Conservation (phyloP, 441 rosid species). For the Adansonia rubrostipa region DNA sequence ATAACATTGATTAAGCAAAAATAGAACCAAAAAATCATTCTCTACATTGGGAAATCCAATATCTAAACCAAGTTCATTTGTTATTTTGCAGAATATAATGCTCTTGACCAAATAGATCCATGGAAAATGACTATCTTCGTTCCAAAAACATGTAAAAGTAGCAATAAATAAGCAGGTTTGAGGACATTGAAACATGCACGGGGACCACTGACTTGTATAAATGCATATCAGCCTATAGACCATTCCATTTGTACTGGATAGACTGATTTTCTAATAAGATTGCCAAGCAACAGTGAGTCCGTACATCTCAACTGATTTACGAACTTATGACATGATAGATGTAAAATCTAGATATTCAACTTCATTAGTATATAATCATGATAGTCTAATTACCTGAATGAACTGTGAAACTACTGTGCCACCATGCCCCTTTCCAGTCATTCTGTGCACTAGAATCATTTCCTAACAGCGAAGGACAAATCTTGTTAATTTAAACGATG, state of each 20-base stretch:
- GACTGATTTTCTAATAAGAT: neutral
- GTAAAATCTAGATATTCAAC: slow-evolving; percentile 8
- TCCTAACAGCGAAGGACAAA: slow-evolving; percentile 46
- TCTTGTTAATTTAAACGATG: slow-evolving; percentile 6
- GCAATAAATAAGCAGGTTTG: slow-evolving; percentile 4
- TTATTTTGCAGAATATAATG: neutral
- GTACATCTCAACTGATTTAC: neutral
- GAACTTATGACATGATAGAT: slow-evolving; percentile 9
- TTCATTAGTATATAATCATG: neutral
- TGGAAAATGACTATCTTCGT: neutral
- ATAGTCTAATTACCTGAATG: slow-evolving; percentile 59
- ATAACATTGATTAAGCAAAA: neutral
- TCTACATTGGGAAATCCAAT: neutral
- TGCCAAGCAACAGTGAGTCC: slow-evolving; percentile 14
- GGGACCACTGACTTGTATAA: slow-evolving; percentile 5
- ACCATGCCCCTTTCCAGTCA: slow-evolving; percentile 96
- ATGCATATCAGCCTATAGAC: neutral
- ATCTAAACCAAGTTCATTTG: slow-evolving; percentile 9
- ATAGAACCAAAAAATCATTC: neutral
- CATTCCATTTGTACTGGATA: neutral
- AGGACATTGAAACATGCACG: slow-evolving; percentile 21
- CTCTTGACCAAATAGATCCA: neutral
- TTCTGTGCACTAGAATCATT: slow-evolving; percentile 90
- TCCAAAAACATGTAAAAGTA: neutral
- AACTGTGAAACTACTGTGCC: slow-evolving; percentile 79